A percentile compares a stretch with the other conserved stretches of the same genome.
These are phyloP conservation scores for Hanseniaspora valbyensis DNA, from an alignment of 805 yeast species.

Conservation along the genomic window DNA sequence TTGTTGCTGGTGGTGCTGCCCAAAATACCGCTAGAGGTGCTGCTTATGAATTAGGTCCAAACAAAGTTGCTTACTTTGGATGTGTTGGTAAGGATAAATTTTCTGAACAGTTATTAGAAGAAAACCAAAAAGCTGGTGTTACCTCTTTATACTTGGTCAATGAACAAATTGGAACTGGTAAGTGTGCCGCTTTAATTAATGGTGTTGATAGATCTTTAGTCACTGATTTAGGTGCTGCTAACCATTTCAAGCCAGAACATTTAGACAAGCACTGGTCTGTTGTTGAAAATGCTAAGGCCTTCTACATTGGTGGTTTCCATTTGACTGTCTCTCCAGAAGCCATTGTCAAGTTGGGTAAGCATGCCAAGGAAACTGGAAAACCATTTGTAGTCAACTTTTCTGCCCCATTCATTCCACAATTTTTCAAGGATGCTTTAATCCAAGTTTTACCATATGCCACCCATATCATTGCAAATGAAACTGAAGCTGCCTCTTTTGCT, in stretches of 20 bases:
- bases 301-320: slow-evolving; percentile 98
- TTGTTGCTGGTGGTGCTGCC: slow-evolving; percentile 98
- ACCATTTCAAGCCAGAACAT: slow-evolving; percentile 85
- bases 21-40: slow-evolving; percentile 99
- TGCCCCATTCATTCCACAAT: slow-evolving; percentile 93
- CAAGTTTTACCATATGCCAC: slow-evolving; percentile 76
- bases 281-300: slow-evolving; percentile 70
- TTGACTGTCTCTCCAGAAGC: slow-evolving; percentile 96
- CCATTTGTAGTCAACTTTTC: slow-evolving; percentile 74
- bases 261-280: slow-evolving; percentile 75
- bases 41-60: slow-evolving; percentile 71
- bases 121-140: slow-evolving; percentile 83
- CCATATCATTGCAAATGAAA: slow-evolving; percentile 85
- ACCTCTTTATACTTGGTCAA: slow-evolving; percentile 75
- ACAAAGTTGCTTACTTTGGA: slow-evolving; percentile 87
- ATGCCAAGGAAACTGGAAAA: slow-evolving; percentile 76
- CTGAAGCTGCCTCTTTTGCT: slow-evolving; percentile 92
- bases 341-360: slow-evolving; percentile 76
- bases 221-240: slow-evolving; percentile 96
- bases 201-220: slow-evolving; percentile 85
- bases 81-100: slow-evolving; percentile 89
- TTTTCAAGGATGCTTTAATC: slow-evolving; percentile 86
- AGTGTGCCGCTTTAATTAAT: slow-evolving; percentile 90
- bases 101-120: slow-evolving; percentile 66
- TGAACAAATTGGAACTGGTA: slow-evolving; percentile 74